Evolutionary conservation across 2,329 filamentous ascomycete species (phyloP), one percentile per base, ranked within the genome.

Genomic region (Cladorrhinum sp.): DNA sequence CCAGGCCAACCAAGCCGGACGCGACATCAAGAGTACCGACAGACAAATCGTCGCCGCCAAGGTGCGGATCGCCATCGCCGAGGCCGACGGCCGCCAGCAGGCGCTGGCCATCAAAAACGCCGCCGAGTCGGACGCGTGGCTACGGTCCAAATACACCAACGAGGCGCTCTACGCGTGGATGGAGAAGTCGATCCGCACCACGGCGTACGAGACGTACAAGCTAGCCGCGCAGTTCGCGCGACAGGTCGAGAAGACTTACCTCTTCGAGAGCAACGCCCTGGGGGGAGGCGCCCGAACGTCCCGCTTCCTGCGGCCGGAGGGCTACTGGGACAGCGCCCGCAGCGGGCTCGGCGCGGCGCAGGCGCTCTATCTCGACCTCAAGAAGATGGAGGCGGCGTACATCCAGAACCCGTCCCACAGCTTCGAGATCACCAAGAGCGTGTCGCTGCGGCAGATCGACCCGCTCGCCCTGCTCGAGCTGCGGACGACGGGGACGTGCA

Each of bases 381-480:
- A 70, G 59, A 50, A 60, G 14, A 49, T 75, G 3, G 63, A 62
- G 23, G 12, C 30, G n/a, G 30, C 46, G 5, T 53, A 63, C 26
- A n/a, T 30, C 26, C 51, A 36, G 36, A 18, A 20, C 46, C 18
- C 68, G 70, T 42, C 30, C 3, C 62, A 67, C 62, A 70, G 72
- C 33, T 73, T 60, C 57, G 71, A 76, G 57, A 61, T 75, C 9
- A 64, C 58, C 53, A 74, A 73, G 60, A 51, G 54, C 30, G 58
- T 76, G 4, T 76, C 73, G 0, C 64, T 76, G 5, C 66, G 67
- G 1, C 71, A 72, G 55, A 7, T 70, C 16, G 42, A 64, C 30
- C 72, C 73, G 1, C 18, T 65, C 7, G 64, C 67, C 0, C 68
- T 76, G 2, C 28, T 74, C 0, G 10, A 54, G 5, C 63, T 75